These are phyloP conservation scores for Malassezia japonica DNA, from an alignment of 1,284 basidiomycete species.

Conservation along the genomic window DNA sequence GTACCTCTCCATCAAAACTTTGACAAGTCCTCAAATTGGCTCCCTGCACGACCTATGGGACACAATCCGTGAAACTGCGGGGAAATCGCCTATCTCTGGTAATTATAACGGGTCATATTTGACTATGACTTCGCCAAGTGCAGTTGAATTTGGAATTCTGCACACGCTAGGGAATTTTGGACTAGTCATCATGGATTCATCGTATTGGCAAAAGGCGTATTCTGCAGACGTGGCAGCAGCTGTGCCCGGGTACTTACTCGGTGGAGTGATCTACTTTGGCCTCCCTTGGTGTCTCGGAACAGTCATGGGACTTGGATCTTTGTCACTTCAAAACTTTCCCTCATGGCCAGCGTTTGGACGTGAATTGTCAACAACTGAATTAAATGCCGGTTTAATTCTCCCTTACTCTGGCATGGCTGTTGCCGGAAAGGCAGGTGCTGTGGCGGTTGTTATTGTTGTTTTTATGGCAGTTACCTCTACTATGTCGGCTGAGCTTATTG, in stretches of 20 bases:
- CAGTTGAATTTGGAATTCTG: constrained; percentile 33
- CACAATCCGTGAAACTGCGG: constrained; percentile 54
- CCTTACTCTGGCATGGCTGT: constrained; percentile 31
- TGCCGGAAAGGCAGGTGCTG: constrained; percentile 34
- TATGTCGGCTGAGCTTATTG: too few species aligned
- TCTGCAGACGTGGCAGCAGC: constrained; percentile 31
- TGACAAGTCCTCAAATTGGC: constrained; percentile 20
- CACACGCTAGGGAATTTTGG: constrained; percentile 41
- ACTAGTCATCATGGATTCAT: constrained; percentile 32
- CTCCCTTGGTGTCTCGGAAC: constrained; percentile 38
- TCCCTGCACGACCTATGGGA: constrained; percentile 33
- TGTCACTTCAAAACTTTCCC: constrained; percentile 25
- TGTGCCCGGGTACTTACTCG: constrained; percentile 35
- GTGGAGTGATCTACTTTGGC: constrained; percentile 41
- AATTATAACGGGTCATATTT: too few species aligned
- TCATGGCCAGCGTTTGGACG: constrained; percentile 28
- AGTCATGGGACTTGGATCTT: constrained; percentile 27
- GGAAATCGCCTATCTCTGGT: constrained; percentile 14
- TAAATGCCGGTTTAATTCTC: constrained; percentile 27
- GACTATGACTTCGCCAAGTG: constrained; percentile 25
- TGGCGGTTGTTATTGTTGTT: constrained; percentile 36
- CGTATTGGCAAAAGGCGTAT: constrained; percentile 42
- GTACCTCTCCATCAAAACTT: too few species aligned
- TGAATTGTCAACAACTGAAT: too few species aligned
- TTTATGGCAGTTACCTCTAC: too few species aligned